These are phyloP conservation scores for Kwoniella sp. DNA, from an alignment of 768 basidiomycete species.

Conservation along the genomic window DNA sequence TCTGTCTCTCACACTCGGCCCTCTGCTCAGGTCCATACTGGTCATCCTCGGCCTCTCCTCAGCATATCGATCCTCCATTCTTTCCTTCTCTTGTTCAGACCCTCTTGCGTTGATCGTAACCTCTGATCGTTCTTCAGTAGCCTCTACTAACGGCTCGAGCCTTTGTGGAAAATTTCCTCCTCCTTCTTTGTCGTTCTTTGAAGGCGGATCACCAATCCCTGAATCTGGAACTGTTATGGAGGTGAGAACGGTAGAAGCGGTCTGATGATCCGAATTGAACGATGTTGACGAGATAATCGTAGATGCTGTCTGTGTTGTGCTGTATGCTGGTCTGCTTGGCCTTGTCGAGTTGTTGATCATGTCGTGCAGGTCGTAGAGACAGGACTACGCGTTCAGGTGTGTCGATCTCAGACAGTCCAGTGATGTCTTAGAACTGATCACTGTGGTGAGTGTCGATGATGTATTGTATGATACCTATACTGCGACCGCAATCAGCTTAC, in stretches of 20 bases:
- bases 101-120: background rate
- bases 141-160: constrained; percentile 34
- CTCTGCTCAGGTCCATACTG: constrained; percentile 23
- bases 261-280: constrained; percentile 29
- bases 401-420: constrained; percentile 18
- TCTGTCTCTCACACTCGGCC: constrained; percentile 41
- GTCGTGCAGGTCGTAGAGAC: too few species aligned
- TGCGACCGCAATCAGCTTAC: background rate
- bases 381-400: too few species aligned
- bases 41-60: constrained; percentile 17
- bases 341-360: background rate
- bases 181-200: constrained; percentile 1
- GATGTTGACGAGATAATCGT: constrained; percentile 35
- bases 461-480: background rate
- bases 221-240: constrained; percentile 42
- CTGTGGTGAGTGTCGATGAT: background rate
- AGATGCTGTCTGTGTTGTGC: constrained; percentile 29
- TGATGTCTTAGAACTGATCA: constrained; percentile 10
- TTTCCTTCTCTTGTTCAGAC: background rate
- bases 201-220: constrained; percentile 19
- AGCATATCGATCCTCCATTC: constrained; percentile 19
- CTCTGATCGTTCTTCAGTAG: constrained; percentile 20
- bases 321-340: constrained; percentile 24
- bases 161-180: constrained; percentile 12
- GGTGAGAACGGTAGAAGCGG: constrained; percentile 29